phyloP scores from a whole-genome alignment of 768 basidiomycete species.

The Hygrocybe coccinea region DNA sequence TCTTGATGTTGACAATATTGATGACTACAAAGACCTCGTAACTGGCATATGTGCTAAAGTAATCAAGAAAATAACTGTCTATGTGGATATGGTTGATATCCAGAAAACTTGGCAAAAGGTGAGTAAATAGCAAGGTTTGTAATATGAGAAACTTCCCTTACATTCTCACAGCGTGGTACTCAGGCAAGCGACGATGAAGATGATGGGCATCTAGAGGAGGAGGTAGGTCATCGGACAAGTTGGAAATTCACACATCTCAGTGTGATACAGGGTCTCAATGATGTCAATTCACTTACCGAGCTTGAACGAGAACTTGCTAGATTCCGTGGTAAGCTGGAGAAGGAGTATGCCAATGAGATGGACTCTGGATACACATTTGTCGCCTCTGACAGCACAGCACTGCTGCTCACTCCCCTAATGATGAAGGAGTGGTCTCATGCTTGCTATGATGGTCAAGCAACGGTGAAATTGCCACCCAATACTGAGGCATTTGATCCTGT shows the following conservation, averaged over 20 bases:
- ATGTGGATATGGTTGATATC: slow-evolving; percentile 6
- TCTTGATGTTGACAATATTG: slow-evolving; percentile 13
- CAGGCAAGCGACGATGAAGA: background rate
- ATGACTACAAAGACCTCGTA: slow-evolving; percentile 13
- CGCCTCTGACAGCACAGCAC: background rate
- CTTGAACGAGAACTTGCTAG: background rate
- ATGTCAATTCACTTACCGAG: background rate
- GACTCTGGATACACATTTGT: background rate
- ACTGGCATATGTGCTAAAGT: slow-evolving; percentile 3
- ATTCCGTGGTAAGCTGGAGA: background rate
- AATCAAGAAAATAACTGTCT: slow-evolving; percentile 12
- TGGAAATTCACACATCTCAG: no score
- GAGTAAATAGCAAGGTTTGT: background rate
- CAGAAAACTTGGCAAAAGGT: background rate
- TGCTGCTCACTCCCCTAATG: background rate
- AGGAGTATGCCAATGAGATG: background rate
- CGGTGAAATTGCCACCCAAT: background rate
- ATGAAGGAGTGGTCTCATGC: background rate
- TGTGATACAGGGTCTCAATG: background rate
- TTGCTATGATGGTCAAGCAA: background rate
- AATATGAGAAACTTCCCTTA: background rate
- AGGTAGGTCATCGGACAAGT: no score
- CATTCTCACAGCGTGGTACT: background rate
- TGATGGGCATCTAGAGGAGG: no score
- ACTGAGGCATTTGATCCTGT: background rate